Evolutionary conservation across 371 early-diverging fungal species (phyloP).

Genomic region (Mucor lusitanicus): DNA sequence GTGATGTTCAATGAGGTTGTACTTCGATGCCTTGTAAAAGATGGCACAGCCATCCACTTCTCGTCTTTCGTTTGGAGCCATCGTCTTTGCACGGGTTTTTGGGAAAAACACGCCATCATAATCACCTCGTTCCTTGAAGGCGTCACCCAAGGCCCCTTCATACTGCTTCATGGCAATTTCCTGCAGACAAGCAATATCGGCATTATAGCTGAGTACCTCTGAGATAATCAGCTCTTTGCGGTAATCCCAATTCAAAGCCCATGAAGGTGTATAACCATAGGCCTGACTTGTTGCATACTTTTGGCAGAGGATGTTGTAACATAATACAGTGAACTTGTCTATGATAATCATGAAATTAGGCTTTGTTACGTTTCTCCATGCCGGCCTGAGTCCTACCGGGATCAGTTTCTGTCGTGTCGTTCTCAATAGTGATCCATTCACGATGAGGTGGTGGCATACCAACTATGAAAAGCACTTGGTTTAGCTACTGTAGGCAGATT

Average conservation of each 20-base stretch:
- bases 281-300: constrained; percentile 85
- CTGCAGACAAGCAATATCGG: constrained; percentile 97
- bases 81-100: constrained; percentile 90
- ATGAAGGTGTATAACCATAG: constrained; percentile 95
- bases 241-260: constrained; percentile 94
- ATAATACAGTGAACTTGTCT: constrained; percentile 84
- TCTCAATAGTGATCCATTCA: constrained; percentile 84
- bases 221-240: constrained; percentile 90
- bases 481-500: constrained; percentile 14
- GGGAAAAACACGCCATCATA: constrained; percentile 96
- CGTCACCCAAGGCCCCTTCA: constrained; percentile 79
- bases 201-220: constrained; percentile 87
- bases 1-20: constrained; percentile 73
- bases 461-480: constrained; percentile 38
- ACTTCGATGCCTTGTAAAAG: constrained; percentile 89
- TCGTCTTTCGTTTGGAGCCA: constrained; percentile 86
- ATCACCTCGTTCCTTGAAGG: constrained; percentile 69
- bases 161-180: constrained; percentile 87
- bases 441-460: constrained; percentile 87
- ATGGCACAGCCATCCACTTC: constrained; percentile 98
- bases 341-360: neutral
- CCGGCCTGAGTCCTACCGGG: constrained; percentile 14
- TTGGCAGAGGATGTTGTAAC: constrained; percentile 94
- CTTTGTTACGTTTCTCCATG: neutral
- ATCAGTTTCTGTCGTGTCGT: constrained; percentile 25